Evolutionary conservation across 257 asterid genomes (phyloP), one percentile per base, ranked within the genome.

Genomic region (Primulina huaijiensis): DNA sequence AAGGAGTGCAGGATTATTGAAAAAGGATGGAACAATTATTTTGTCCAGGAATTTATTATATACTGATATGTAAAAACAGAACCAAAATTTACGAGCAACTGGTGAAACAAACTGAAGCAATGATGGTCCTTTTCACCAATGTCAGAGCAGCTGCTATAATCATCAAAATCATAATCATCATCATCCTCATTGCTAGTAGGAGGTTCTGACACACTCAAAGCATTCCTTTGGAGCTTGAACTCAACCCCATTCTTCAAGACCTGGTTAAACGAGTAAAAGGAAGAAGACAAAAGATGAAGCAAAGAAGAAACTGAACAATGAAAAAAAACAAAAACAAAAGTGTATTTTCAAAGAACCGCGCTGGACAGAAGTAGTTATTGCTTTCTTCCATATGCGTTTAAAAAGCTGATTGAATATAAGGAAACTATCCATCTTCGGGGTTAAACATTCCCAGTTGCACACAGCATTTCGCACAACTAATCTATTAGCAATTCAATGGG

Each of bases 161-260:
- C 90, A 72, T 84, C 87, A 78, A 90, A 83, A 69, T 87, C 92
- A 72, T 81, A 83, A 56, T 86, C 93, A 60, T 79, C 84, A 2
- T 84, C 93, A 23, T 82, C 96, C 81, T 92, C 97, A 65, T 90
- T 86, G n/a, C 97, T 96, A 11, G 97, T 90, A 62, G 97, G 97
- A 67, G 86, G 94, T 74, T 92, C 97, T 77, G 90, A 67, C 52
- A 92, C 97, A 57, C 98, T 90, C 82, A 92, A 79, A 25, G 98
- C 98, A 82, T 92, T 92, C 73, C 97, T 75, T 75, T 92, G 98
- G 74, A 92, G 95, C 82, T 92, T 90, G 57, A 90, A 97, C 81
- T 92, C 98, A 70, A 84, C 92, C 11, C 98, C 98, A 77, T 92
- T 92, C 82, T 88, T 92, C 85, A 92, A 73, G 59, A 90, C 98